A percentile compares a stretch with the other conserved stretches of the same genome.
Conservation (phyloP, 2,329 filamentous ascomycete genomes). For the Tolypocladium album region DNA sequence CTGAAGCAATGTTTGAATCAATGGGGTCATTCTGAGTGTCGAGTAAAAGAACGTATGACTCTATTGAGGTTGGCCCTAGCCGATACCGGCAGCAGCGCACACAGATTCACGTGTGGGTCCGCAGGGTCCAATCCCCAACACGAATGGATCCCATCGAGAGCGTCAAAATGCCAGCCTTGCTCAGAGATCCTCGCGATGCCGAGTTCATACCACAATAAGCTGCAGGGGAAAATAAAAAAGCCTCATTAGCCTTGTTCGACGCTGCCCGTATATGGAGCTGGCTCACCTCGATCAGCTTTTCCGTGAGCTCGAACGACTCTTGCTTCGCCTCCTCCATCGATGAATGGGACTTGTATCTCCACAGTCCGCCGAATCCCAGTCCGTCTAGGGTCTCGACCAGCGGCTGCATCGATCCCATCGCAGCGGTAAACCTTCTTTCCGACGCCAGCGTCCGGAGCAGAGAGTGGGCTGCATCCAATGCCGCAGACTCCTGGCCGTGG, state of each 20-base stretch:
- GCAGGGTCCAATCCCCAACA: background rate
- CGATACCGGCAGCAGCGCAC: conserved; percentile 1
- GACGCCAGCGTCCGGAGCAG: conserved; percentile 49
- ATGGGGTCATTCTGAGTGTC: background rate
- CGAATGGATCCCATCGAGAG: background rate
- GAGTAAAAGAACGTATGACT: conserved; percentile 1
- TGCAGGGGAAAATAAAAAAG: background rate
- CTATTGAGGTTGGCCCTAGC: conserved; percentile 1
- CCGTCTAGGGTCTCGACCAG: conserved; percentile 45
- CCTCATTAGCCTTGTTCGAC: background rate
- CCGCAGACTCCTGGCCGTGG: conserved; percentile 51
- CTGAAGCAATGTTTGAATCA: background rate
- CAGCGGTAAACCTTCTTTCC: conserved; percentile 37
- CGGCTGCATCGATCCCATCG: conserved; percentile 34
- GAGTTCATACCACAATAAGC: conserved; percentile 5
- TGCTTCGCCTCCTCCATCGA: conserved; percentile 37
- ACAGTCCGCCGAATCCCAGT: conserved; percentile 54
- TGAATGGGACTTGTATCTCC: conserved; percentile 43
- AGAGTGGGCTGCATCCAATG: conserved; percentile 49
- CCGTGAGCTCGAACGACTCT: conserved; percentile 43
- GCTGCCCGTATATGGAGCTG: background rate
- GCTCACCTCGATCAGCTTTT: conserved; percentile 51
- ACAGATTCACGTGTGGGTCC: background rate
- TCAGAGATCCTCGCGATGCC: background rate
- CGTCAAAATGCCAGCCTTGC: background rate